These are phyloP conservation scores for Colletotrichum eleusines DNA, from an alignment of 2,329 filamentous ascomycete species.

Conservation along the genomic window DNA sequence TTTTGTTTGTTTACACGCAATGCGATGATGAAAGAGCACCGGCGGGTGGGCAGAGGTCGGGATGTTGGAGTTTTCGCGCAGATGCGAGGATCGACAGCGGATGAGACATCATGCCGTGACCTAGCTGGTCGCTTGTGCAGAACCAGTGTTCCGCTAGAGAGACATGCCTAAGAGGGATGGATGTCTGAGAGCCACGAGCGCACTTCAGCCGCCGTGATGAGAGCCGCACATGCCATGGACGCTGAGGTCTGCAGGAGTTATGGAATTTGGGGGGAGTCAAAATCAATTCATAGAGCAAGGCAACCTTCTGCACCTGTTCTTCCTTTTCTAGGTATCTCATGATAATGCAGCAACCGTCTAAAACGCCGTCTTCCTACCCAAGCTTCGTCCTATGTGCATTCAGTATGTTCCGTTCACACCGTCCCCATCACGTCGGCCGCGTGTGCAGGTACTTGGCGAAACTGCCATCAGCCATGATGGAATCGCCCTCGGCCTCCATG, in stretches of 20 bases:
- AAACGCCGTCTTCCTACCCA: constrained; percentile 35
- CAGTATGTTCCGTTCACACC: constrained; percentile 40
- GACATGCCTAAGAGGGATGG: neutral
- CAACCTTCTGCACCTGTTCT: constrained; percentile 38
- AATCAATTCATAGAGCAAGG: constrained; percentile 42
- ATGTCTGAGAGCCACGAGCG: neutral
- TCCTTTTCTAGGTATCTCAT: constrained; percentile 43
- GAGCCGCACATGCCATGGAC: neutral
- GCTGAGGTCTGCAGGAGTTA: constrained; percentile 35
- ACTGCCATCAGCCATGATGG: constrained; percentile 66
- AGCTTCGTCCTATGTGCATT: constrained; percentile 44
- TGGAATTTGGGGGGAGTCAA: constrained; percentile 28
- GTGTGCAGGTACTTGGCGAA: constrained; percentile 71
- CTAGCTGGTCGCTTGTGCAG: neutral
- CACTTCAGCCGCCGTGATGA: neutral
- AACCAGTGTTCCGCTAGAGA: neutral
- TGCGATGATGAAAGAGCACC: neutral
- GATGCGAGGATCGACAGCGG: neutral
- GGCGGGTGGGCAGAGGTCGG: too few relatives aligned
- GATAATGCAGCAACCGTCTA: constrained; percentile 41
- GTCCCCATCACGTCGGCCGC: constrained; percentile 49
- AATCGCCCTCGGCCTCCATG: constrained; percentile 69
- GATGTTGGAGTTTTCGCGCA: neutral
- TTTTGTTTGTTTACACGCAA: neutral
- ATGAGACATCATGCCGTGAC: neutral